These are phyloP conservation scores for Singerocomus inundabilis DNA, from an alignment of 1,284 basidiomycete genomes.

Conservation along the genomic window DNA sequence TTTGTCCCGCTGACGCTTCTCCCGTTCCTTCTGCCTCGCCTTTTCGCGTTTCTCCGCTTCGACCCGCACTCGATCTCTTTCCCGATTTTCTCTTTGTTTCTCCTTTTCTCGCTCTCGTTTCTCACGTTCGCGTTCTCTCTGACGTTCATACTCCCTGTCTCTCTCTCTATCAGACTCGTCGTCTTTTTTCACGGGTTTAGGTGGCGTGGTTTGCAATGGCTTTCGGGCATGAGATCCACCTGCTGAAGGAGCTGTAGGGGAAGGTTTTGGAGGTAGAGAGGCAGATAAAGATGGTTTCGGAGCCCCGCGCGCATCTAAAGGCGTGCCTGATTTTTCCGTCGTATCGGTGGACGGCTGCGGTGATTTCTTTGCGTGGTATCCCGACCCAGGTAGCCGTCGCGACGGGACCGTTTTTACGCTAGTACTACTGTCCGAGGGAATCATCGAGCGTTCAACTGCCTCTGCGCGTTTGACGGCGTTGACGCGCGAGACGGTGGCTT, in stretches of 20 bases:
- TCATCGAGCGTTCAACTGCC: constrained; percentile 13
- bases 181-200: constrained; percentile 23
- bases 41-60: constrained; percentile 28
- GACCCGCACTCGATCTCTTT: constrained; percentile 24
- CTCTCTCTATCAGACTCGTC: constrained; percentile 32
- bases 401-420: constrained; percentile 19
- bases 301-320: constrained; percentile 15
- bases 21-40: constrained; percentile 24
- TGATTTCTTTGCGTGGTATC: constrained; percentile 37
- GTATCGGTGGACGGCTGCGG: constrained; percentile 16
- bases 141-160: constrained; percentile 23
- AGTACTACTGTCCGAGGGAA: constrained; percentile 10
- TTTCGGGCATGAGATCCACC: constrained; percentile 26
- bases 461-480: constrained; percentile 34
- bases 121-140: constrained; percentile 25
- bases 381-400: constrained; percentile 49
- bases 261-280: constrained; percentile 32
- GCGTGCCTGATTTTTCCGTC: constrained; percentile 13
- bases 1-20: constrained; percentile 28
- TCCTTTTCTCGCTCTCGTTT: constrained; percentile 22
- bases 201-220: constrained; percentile 18
- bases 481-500: constrained; percentile 16
- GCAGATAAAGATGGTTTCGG: constrained; percentile 17
- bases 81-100: constrained; percentile 19
- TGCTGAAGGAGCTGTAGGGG: constrained; percentile 27